Base-by-base conservation (phyloP, 805 yeast genomes). In the Pichia nanzhaoensis region DNA sequence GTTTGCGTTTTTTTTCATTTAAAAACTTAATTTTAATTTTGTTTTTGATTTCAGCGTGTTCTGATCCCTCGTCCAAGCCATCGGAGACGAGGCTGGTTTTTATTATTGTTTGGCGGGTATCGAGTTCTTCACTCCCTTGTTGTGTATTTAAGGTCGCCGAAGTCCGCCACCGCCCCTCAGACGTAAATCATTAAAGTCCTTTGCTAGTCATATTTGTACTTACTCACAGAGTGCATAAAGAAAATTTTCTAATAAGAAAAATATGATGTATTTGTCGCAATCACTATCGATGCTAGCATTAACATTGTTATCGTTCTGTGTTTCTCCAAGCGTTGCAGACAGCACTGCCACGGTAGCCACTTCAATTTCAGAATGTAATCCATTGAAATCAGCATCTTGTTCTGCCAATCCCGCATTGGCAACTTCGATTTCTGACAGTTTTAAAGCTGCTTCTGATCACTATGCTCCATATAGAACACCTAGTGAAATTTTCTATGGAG, bases 381-480 rank as follows among this genome's bases (percentile, higher is more conserved):
- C 70, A 16, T 37, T 65, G 37, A 41, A 45, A 4, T 37, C 59
- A 1, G 17, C 66, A 6, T 36, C 55, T 6, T 65, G 70, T 52
- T 44, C 58, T 3, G 55, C 68, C 4, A 78, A 82, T 52, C 65
- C 73, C 1, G 95, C 93, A 0, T 69, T 85, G 39, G 87, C 79
- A 1, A 67, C 78, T 4, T 66, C 80, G 3, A 61, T 80, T 34
- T 47, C 65, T 5, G 74, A 74, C 21, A 72, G 74, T 53, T 86
- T 86, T 66, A 61, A 67, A 1, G 56, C 67, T 3, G 59, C 66
- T 2, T 70, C 71, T 28, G 67, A 74, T 4, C 56, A 65, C 14
- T 66, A 70, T 55, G 77, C 78, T 56, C 56, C 64, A 9, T 65
- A 66, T 42, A 61, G 70, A 28, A 67, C 71, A 9, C 74, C 77